Evolutionary conservation across 495 filamentous ascomycete species (phyloP).

Genomic region (Podospora anserina): DNA sequence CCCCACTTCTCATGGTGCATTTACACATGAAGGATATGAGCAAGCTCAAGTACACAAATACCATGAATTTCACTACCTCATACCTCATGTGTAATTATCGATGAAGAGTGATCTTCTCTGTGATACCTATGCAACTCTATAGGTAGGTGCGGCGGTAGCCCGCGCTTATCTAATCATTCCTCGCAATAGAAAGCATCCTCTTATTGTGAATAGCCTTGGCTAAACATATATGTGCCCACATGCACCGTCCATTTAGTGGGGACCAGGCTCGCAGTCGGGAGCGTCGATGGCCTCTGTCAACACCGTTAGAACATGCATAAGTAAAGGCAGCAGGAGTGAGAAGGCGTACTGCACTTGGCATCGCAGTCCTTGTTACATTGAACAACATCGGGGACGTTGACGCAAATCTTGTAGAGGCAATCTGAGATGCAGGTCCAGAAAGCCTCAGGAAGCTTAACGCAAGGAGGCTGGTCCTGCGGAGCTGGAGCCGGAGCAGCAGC

Average conservation of each 20-base stretch:
- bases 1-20: too few species aligned
- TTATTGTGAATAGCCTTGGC: too few species aligned
- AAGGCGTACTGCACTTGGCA: neutral
- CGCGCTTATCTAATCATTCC: too few species aligned
- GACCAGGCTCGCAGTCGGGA: neutral
- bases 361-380: neutral
- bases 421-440: slow-evolving; percentile 14
- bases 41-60: too few species aligned
- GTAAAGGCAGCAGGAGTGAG: neutral
- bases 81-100: too few species aligned
- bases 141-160: too few species aligned
- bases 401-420: slow-evolving; percentile 17
- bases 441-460: neutral
- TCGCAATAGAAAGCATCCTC: too few species aligned
- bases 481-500: neutral
- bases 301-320: neutral
- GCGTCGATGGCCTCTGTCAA: neutral
- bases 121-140: too few species aligned
- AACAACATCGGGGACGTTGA: neutral
- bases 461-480: slow-evolving; percentile 3
- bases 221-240: too few species aligned
- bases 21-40: too few species aligned
- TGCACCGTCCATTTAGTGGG: neutral
- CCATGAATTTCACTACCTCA: too few species aligned
- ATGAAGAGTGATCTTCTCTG: too few species aligned